Evolutionary conservation across 2,329 filamentous ascomycete genomes (phyloP), one percentile per base, ranked within the genome.

Genomic region (Proliferodiscus dingleyae): DNA sequence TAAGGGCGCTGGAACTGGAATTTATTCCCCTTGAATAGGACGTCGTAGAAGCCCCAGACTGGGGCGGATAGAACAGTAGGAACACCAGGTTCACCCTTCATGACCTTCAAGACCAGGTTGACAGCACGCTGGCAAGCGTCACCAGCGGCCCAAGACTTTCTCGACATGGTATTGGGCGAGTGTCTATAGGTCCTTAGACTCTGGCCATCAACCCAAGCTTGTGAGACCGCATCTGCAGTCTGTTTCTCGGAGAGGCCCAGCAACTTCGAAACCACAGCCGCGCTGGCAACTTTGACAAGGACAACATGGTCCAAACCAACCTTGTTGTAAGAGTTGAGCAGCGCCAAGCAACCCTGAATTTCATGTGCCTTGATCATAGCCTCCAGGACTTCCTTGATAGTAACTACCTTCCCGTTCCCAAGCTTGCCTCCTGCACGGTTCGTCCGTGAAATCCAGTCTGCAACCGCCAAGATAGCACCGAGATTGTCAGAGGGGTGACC

Each of bases 331-430:
- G 89, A 95, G 80, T 98, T 98, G 71, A 97, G 85, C 48, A 98
- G 80, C 46, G 93, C 93, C 67, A 98, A 75, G 70, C 90, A 94
- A 61, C 93, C 93, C 77, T 98, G 93, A 64, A 98, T 95, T 70
- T 98, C 93, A 70, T 98, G 93, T 60, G 93, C 93, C 79, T 95
- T 95, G 78, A 97, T 94, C 89, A 97, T 96, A 59, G 80, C 89
- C 77, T 96, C 90, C 55, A 98, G 80, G 30, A 98, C 83, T 63
- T 97, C 91, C 66, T 83, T 83, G 65, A 97, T 73, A 58, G 86
- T 95, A 67, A 95, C 82, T 66, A 89, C 81, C 75, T 89, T 94
- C 61, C 89, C 89, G 50, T 87, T 87, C 42, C 89, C 88, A 57
- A 91, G 79, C 72, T 93, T 95, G 55, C 77, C 78, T 47, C 78